These are phyloP conservation scores for Pholiota conissans DNA, from an alignment of 768 basidiomycete genomes.

Conservation along the genomic window DNA sequence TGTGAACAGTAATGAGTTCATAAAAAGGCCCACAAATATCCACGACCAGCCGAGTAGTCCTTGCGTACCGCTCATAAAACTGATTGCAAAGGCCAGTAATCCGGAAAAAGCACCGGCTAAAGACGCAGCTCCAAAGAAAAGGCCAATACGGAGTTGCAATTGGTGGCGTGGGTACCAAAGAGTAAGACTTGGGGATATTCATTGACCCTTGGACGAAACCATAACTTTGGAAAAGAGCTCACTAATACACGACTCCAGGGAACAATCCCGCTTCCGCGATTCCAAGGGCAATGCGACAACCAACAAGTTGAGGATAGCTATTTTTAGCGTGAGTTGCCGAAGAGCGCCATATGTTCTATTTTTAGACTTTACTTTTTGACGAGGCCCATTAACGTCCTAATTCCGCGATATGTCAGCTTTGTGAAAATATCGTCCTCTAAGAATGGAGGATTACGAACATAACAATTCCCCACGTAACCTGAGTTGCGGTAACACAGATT, in stretches of 20 bases:
- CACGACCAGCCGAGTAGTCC: slow-evolving; percentile 62
- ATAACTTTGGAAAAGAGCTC: slow-evolving; percentile 13
- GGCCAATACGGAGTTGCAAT: slow-evolving; percentile 57
- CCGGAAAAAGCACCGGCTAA: slow-evolving; percentile 66
- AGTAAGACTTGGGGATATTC: slow-evolving; percentile 42
- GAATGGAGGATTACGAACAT: slow-evolving; percentile 38
- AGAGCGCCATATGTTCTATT: neutral
- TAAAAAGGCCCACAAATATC: slow-evolving; percentile 49
- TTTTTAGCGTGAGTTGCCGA: neutral
- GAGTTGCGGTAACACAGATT: neutral
- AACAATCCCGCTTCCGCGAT: slow-evolving; percentile 71
- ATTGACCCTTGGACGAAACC: neutral
- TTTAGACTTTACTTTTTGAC: slow-evolving; percentile 53
- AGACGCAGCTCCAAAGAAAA: slow-evolving; percentile 68
- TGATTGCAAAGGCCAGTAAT: slow-evolving; percentile 54
- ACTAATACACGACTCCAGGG: slow-evolving; percentile 78
- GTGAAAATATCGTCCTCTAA: neutral
- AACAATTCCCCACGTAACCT: slow-evolving; percentile 63
- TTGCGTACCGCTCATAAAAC: slow-evolving; percentile 47
- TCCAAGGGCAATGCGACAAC: slow-evolving; percentile 57
- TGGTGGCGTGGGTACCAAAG: slow-evolving; percentile 69
- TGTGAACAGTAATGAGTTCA: neutral
- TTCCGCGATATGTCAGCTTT: neutral
- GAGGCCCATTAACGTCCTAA: slow-evolving; percentile 63
- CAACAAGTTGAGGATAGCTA: slow-evolving; percentile 65